Base-by-base conservation (phyloP, 441 rosid species). In the Gossypium laxum region DNA sequence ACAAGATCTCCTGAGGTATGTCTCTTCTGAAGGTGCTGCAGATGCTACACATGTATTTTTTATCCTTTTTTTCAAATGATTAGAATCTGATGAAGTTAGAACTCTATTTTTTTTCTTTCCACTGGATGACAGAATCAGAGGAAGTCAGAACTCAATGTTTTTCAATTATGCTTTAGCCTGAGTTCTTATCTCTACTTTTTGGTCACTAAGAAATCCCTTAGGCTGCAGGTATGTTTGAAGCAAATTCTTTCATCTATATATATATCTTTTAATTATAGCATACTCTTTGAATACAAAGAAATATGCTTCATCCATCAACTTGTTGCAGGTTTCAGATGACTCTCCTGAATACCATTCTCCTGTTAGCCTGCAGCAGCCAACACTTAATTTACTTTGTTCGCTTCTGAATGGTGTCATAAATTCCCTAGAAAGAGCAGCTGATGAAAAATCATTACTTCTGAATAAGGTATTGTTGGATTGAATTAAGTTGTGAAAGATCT, bases 391-490 rank as follows among this genome's bases (percentile, higher is more conserved):
- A 56, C 86, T 91, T 65, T 81, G 82, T 70, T 85, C 90, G 71
- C 93, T 91, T 77, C 88, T 93, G 61, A 81, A 84, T 52, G 85
- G 87, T 59, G 89, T 82, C 69, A 79, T 93, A 64, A 76, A 79
- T 68, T 79, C 86, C 75, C 91, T 93, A 55, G 98, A 90, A 78
- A 86, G 92, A 83, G 92, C 95, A 17, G 88, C 92, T 0, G 97
- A 91, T 78, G 95, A 91, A 79, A 90, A 90, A 79, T 90, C 88
- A 17, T 78, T 87, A 73, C 83, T 93, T 26, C 86, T 90, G 67
- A 89, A 85, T 67, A 91, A 93, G 96, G 98, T 93, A 51, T 21
- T 4, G 54, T 69, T 41, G 66, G 73, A 60, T 56, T 60, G 70
- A n/a, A n/a, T 47, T 19, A 47, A 62, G 22, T 55, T 43, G 14